Evolutionary conservation across 164 flowering plant species (phyloP), one percentile per base, ranked within the genome.

Genomic region (Chimonanthus praecox): DNA sequence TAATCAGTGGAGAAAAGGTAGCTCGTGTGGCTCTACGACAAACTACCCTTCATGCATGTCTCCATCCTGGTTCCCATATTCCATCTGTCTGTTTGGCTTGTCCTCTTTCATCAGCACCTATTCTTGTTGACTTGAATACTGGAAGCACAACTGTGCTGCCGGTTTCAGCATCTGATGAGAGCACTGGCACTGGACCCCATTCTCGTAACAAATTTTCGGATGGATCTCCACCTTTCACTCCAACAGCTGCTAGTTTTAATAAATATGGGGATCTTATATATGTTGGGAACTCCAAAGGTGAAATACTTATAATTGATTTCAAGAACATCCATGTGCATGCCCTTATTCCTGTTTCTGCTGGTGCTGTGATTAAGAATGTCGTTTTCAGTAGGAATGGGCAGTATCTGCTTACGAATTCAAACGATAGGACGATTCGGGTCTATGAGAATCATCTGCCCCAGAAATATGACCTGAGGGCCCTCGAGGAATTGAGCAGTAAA

Each of bases 231-330:
- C 85, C 92, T 73, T 88, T 82, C 78, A 82, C 92, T 51, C 97
- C 94, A 61, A 85, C 90, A 73, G 88, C 94, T 48, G 99, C 99
- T 46, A 90, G 94, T 83, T 96, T 94, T 77, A 91, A 87, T 80
- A 96, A 89, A 77, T 71, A 79, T 71, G 99, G 99, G 33, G 97
- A 91, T 87, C 82, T 96, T 75, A 90, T 96, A 73, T 96, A 90
- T 81, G 84, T 90, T 70, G 98, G 98, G 11, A 95, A 89, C 73
- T 89, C 93, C 20, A 87, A 82, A 78, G 90, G 90, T 61, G 90
- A 87, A 76, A 92, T 96, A 77, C 92, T 96, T 70, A 82, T 96
- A 73, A 77, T 90, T 44, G 97, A 92, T 80, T 82, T 86, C 81
- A 81, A 76, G 76, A 85, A 68, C 65, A 72, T 72, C 20, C 78